phyloP scores from a whole-genome alignment of 2,329 filamentous ascomycete species.

The Cladobotryum protrusum region DNA sequence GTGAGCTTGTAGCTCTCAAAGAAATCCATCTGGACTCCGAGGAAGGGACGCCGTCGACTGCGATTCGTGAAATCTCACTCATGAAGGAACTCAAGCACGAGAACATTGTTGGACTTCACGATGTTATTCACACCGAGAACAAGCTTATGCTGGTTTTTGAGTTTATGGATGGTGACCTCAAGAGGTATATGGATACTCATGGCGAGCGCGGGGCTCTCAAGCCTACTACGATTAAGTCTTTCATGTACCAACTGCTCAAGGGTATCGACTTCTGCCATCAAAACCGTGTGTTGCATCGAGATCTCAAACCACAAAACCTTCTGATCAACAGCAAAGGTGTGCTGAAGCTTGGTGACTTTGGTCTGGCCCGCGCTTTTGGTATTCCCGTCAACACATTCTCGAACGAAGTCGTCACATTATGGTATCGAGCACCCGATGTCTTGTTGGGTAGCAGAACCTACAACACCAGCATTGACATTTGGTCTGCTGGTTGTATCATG shows the following conservation, averaged over 20 bases:
- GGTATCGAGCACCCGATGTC: constrained; percentile 96
- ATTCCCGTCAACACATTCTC: constrained; percentile 98
- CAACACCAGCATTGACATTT: constrained; percentile 99
- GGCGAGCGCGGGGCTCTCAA: constrained; percentile 87
- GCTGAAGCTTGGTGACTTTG: constrained; percentile 91
- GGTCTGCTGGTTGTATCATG: constrained; percentile 99
- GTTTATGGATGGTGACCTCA: constrained; percentile 96
- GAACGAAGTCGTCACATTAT: constrained; percentile 94
- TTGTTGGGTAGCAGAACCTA: constrained; percentile 90
- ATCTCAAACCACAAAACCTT: constrained; percentile 93
- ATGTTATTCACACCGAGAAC: constrained; percentile 99
- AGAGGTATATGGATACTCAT: constrained; percentile 96
- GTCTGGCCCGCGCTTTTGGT: constrained; percentile 86
- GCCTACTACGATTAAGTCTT: constrained; percentile 88
- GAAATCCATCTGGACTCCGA: constrained; percentile 98
- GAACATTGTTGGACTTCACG: constrained; percentile 94
- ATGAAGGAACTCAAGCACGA: constrained; percentile 99
- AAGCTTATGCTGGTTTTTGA: constrained; percentile 99
- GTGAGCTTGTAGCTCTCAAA: constrained; percentile 92
- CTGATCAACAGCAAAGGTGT: constrained; percentile 89
- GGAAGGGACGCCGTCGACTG: constrained; percentile 94
- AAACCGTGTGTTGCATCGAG: constrained; percentile 90
- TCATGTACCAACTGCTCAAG: constrained; percentile 95
- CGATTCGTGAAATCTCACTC: constrained; percentile 95
- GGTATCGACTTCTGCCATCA: constrained; percentile 98